Percentiles rank a stretch among this genome's conserved stretches.
phyloP scores from a whole-genome alignment of 306 rosid species.

The Citrullus amarus region DNA sequence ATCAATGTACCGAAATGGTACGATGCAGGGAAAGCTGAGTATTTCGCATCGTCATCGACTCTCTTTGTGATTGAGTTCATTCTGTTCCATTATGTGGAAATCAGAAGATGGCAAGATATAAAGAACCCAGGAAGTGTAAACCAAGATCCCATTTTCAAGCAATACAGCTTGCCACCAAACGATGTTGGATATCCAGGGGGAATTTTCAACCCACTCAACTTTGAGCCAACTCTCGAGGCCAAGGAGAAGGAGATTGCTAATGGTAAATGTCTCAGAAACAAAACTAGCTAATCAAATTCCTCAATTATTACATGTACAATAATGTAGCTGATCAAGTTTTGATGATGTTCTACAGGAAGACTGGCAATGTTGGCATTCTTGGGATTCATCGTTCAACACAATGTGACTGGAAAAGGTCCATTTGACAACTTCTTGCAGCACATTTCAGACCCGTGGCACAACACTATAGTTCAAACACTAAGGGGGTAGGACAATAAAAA shows the following conservation, averaged over 20 bases:
- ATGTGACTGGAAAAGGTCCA: slow-evolving; percentile 80
- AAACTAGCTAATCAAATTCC: background rate
- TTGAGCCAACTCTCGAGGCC: slow-evolving; percentile 86
- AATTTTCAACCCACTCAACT: slow-evolving; percentile 86
- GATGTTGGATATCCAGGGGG: slow-evolving; percentile 95
- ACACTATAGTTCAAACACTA: slow-evolving; percentile 79
- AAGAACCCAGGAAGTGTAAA: slow-evolving; percentile 96
- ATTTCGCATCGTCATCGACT: slow-evolving; percentile 91
- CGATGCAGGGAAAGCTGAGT: slow-evolving; percentile 80
- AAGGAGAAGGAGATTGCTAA: slow-evolving; percentile 95
- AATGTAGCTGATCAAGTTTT: background rate
- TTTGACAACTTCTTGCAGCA: slow-evolving; percentile 96
- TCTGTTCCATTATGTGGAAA: slow-evolving; percentile 89
- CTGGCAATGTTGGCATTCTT: slow-evolving; percentile 98
- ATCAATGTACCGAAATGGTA: slow-evolving; percentile 76
- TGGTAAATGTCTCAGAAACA: slow-evolving; percentile 27
- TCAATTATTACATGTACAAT: background rate
- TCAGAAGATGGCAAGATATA: slow-evolving; percentile 97
- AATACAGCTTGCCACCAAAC: slow-evolving; percentile 69
- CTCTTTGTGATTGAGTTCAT: slow-evolving; percentile 96
- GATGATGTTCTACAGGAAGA: slow-evolving; percentile 43
- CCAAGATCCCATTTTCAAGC: slow-evolving; percentile 98
- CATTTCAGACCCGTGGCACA: slow-evolving; percentile 97
- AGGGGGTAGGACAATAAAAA: background rate
- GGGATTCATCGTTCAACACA: slow-evolving; percentile 88